Evolutionary conservation across 2,329 filamentous ascomycete species (phyloP).

Genomic region (Diplodia sapinea): DNA sequence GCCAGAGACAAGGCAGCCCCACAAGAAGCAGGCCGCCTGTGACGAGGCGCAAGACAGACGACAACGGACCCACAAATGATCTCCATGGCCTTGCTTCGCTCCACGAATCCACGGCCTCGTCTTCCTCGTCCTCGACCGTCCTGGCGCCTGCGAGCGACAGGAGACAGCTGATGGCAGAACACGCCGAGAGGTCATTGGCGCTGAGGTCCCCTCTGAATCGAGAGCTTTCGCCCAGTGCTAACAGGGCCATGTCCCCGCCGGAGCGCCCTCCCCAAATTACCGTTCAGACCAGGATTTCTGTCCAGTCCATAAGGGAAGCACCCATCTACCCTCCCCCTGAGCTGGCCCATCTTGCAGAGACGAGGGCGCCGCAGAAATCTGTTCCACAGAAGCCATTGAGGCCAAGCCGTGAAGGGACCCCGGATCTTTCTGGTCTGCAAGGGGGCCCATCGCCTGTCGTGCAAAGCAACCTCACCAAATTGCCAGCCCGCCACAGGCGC

Average conservation of each 20-base stretch:
- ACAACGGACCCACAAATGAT: constrained; percentile 56
- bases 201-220: constrained; percentile 2
- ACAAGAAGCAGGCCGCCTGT: constrained; percentile 64
- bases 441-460: constrained; percentile 58
- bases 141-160: constrained; percentile 42
- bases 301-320: constrained; percentile 13
- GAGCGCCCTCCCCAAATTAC: constrained; percentile 50
- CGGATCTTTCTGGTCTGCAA: constrained; percentile 51
- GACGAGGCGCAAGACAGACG: constrained; percentile 62
- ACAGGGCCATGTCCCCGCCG: background rate
- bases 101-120: constrained; percentile 72
- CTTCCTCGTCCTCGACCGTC: constrained; percentile 73
- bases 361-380: constrained; percentile 55
- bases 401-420: constrained; percentile 55
- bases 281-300: constrained; percentile 29
- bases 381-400: constrained; percentile 49
- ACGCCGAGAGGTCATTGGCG: constrained; percentile 46
- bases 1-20: constrained; percentile 62
- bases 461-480: constrained; percentile 60
- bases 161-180: constrained; percentile 16
- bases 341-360: constrained; percentile 65
- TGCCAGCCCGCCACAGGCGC: constrained; percentile 56
- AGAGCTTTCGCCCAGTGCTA: constrained; percentile 41
- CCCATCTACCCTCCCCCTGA: constrained; percentile 45
- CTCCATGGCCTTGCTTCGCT: constrained; percentile 68